phyloP scores from a whole-genome alignment of 768 basidiomycete genomes.

The Boletus patriciae region DNA sequence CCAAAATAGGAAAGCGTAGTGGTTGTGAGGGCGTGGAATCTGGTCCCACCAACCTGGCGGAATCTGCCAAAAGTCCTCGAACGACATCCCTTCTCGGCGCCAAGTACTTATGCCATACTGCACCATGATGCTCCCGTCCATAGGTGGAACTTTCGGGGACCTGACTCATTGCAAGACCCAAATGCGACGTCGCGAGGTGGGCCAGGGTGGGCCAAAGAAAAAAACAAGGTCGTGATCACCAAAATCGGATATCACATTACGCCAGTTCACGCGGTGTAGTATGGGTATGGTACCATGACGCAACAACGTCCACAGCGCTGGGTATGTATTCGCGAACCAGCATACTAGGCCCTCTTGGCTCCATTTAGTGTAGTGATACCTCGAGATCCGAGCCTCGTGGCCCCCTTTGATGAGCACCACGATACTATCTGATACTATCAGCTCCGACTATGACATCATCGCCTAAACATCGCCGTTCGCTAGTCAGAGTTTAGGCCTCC shows the following conservation, averaged over 20 bases:
- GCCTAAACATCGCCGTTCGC: neutral
- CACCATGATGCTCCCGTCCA: neutral
- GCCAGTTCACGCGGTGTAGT: too few relatives aligned
- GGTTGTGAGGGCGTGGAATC: neutral
- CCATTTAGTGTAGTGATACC: neutral
- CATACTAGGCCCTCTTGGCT: too few relatives aligned
- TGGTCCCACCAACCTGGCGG: too few relatives aligned
- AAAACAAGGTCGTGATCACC: neutral
- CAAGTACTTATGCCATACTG: too few relatives aligned
- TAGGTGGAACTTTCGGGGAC: neutral
- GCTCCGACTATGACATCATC: neutral
- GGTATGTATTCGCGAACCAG: too few relatives aligned
- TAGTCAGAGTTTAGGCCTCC: neutral
- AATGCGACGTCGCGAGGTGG: too few relatives aligned
- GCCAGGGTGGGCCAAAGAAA: neutral
- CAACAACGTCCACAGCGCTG: neutral
- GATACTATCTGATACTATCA: too few relatives aligned
- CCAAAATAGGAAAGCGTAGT: slow-evolving; percentile 11
- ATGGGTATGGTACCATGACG: too few relatives aligned
- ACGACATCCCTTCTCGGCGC: too few relatives aligned
- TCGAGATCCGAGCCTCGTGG: neutral
- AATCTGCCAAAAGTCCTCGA: too few relatives aligned
- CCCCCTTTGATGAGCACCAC: too few relatives aligned
- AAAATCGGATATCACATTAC: neutral
- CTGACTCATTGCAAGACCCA: neutral